Conservation (phyloP, 2,329 filamentous ascomycete species). For the Botrytis squamosa region DNA sequence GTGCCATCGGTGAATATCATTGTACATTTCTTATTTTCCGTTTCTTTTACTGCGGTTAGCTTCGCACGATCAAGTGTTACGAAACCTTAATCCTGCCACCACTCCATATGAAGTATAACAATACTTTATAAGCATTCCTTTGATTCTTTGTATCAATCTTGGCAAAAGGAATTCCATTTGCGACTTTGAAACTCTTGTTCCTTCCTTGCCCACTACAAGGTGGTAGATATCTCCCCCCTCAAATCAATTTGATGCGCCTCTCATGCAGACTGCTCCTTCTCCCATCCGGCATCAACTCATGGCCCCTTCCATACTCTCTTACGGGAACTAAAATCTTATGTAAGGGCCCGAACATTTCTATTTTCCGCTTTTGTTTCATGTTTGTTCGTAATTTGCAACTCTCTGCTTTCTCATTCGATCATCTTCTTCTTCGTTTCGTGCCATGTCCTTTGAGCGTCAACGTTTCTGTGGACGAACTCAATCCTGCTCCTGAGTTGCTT, state of each 20-base stretch:
- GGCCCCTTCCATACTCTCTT: background rate
- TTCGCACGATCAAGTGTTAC: background rate
- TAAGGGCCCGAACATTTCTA: background rate
- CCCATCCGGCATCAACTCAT: background rate
- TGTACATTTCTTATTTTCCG: background rate
- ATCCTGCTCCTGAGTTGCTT: background rate
- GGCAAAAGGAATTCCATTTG: background rate
- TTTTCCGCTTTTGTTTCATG: background rate
- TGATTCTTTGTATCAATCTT: background rate
- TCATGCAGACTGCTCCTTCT: background rate
- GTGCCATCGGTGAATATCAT: background rate
- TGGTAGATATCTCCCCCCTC: background rate
- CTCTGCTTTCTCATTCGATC: background rate
- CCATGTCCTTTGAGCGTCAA: background rate
- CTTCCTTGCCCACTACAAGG: background rate
- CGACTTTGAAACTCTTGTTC: background rate
- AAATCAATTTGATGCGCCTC: background rate
- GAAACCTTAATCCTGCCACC: background rate
- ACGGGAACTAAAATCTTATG: constrained; percentile 3
- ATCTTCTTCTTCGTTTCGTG: background rate
- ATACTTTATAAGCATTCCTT: background rate
- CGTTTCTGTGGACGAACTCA: background rate
- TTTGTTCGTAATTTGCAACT: background rate
- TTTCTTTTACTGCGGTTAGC: no score
- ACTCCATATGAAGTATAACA: no score